Evolutionary conservation across 2,329 filamentous ascomycete genomes (phyloP).

Genomic region (Talaromyces albobiverticillius): DNA sequence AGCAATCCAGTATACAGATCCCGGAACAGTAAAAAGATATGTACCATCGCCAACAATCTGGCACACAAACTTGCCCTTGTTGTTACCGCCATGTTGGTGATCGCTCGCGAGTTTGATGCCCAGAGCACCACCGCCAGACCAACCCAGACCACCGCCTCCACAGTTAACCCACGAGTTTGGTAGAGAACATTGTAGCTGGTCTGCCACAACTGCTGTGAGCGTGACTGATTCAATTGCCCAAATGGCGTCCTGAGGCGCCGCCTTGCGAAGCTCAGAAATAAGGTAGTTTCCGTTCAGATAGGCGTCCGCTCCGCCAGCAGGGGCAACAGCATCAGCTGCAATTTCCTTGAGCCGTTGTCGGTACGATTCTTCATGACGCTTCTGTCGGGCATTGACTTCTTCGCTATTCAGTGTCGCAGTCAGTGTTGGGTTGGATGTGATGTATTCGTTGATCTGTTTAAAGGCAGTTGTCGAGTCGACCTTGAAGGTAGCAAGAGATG

Average conservation of each 20-base stretch:
- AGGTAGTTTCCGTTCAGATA: conserved; percentile 61
- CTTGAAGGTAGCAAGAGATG: conserved; percentile 62
- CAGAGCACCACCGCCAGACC: conserved; percentile 72
- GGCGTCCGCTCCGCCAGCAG: conserved; percentile 56
- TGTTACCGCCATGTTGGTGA: conserved; percentile 45
- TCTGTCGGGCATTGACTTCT: conserved; percentile 48
- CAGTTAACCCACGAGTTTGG: conserved; percentile 79
- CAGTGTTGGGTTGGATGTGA: conserved; percentile 49
- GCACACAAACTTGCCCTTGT: conserved; percentile 59
- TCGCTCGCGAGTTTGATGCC: conserved; percentile 72
- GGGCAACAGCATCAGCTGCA: conserved; percentile 51
- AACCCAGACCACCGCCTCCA: conserved; percentile 75
- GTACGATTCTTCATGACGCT: conserved; percentile 58
- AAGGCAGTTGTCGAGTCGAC: conserved; percentile 65
- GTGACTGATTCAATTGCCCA: conserved; percentile 79
- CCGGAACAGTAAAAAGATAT: conserved; percentile 64
- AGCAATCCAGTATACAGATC: conserved; percentile 67
- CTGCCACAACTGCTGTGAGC: conserved; percentile 62
- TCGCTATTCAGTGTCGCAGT: conserved; percentile 41
- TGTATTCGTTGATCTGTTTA: conserved; percentile 64
- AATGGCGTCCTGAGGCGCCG: conserved; percentile 64
- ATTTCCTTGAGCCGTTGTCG: conserved; percentile 60
- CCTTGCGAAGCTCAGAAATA: conserved; percentile 54
- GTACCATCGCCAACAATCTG: conserved; percentile 68
- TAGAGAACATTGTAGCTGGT: conserved; percentile 65